Conservation (phyloP, 345 rosid genomes). For the Acer yangbiense region DNA sequence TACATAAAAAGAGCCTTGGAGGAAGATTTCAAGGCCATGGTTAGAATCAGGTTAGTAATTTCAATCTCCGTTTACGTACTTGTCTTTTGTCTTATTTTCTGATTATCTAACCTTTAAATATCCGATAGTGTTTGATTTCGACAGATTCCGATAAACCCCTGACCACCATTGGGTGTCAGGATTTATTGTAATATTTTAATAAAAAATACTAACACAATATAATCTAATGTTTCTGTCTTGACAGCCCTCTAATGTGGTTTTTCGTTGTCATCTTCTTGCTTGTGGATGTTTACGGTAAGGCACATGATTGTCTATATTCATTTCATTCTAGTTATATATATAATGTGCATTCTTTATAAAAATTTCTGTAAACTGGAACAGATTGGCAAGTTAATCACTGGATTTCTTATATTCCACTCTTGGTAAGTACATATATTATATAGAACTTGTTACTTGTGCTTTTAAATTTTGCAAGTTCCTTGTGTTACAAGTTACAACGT, state of each 20-base stretch:
- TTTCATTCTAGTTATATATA: neutral
- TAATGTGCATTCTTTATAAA: neutral
- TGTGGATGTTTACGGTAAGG: constrained; percentile 32
- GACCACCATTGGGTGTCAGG: too few relatives aligned
- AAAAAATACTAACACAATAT: neutral
- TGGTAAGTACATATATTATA: constrained; percentile 19
- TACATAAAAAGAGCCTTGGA: constrained; percentile 46
- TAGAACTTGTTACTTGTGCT: neutral
- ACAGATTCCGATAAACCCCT: too few relatives aligned
- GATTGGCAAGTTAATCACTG: constrained; percentile 31
- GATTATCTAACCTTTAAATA: too few relatives aligned
- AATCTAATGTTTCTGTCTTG: neutral
- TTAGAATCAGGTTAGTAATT: constrained; percentile 32
- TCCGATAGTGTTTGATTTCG: too few relatives aligned
- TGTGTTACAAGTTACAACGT: neutral
- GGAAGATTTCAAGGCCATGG: constrained; percentile 43
- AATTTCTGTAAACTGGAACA: constrained; percentile 8
- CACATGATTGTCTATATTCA: neutral
- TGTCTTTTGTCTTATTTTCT: neutral
- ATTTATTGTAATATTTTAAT: too few relatives aligned
- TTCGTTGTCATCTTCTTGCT: constrained; percentile 37
- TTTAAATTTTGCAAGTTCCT: neutral
- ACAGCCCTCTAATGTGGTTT: constrained; percentile 40
- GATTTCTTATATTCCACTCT: constrained; percentile 24
- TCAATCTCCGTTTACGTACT: neutral